phyloP scores from a whole-genome alignment of 345 rosid genomes.

The Adansonia digitata region DNA sequence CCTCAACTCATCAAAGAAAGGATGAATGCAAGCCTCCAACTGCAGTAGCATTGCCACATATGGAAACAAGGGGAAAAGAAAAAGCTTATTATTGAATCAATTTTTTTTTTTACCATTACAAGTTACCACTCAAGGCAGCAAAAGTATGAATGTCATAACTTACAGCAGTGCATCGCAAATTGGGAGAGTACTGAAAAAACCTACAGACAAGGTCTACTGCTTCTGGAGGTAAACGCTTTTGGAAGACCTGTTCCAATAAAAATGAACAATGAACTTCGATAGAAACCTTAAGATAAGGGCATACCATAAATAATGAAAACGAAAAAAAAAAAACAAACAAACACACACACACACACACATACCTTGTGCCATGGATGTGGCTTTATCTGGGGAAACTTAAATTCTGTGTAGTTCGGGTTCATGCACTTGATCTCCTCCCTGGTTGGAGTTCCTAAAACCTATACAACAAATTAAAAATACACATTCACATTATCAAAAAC shows the following conservation, averaged over 20 bases:
- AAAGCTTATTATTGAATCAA: background rate
- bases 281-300: background rate
- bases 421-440: slow-evolving; percentile 97
- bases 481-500: background rate
- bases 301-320: background rate
- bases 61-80: background rate
- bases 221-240: slow-evolving; percentile 88
- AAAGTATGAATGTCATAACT: slow-evolving; percentile 19
- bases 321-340: too few species aligned
- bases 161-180: slow-evolving; percentile 94
- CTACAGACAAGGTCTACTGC: slow-evolving; percentile 95
- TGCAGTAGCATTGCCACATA: slow-evolving; percentile 12
- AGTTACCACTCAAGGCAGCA: background rate
- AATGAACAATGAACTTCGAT: background rate
- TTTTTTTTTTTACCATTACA: background rate
- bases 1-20: slow-evolving; percentile 73
- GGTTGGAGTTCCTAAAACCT: slow-evolving; percentile 96
- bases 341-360: too few species aligned
- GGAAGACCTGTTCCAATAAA: slow-evolving; percentile 51
- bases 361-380: slow-evolving; percentile 99
- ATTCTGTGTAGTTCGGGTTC: slow-evolving; percentile 92
- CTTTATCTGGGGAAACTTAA: slow-evolving; percentile 89
- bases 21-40: slow-evolving; percentile 75
- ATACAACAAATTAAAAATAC: slow-evolving; percentile 2
- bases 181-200: slow-evolving; percentile 92